Conservation (phyloP, 805 yeast species). For the Starmerella vaccinii region DNA sequence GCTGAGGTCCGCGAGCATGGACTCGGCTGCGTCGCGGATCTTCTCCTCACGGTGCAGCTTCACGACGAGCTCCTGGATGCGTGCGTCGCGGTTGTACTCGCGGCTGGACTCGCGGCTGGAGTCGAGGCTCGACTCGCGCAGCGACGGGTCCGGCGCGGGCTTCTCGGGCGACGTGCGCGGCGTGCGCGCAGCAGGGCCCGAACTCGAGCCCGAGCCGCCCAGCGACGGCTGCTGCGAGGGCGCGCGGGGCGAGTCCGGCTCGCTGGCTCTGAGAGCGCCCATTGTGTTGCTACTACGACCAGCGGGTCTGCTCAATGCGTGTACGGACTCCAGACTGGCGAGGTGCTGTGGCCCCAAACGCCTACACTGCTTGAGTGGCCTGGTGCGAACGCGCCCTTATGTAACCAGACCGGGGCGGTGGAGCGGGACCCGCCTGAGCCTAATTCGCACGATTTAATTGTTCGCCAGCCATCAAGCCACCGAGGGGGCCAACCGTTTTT, state of each 20-base stretch:
- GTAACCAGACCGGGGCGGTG: not conserved
- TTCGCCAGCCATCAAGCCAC: no score
- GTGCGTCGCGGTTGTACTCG: conserved; percentile 1
- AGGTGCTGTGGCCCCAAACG: not conserved
- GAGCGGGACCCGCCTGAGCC: no score
- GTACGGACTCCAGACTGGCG: not conserved
- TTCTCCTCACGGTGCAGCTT: conserved; percentile 32
- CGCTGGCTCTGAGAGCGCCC: not conserved
- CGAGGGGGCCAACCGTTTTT: no score
- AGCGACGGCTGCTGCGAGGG: not conserved
- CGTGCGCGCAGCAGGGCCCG: not conserved
- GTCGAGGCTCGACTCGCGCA: conserved; percentile 1
- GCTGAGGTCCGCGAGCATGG: conserved; percentile 29
- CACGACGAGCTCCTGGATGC: conserved; percentile 24
- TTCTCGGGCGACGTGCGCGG: conserved; percentile 5
- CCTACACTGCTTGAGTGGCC: not conserved
- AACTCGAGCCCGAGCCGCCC: no score
- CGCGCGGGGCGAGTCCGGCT: conserved; percentile 7
- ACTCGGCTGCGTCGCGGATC: conserved; percentile 33
- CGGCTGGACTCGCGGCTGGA: conserved; percentile 6
- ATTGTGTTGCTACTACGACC: not conserved
- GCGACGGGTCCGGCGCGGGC: conserved; percentile 5
- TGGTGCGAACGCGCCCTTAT: conserved; percentile 1
- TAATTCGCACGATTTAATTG: no score
- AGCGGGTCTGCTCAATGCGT: not conserved